These are phyloP conservation scores for Nitzschia inconspicua DNA, from an alignment of 108 stramenopile species.

Conservation along the genomic window DNA sequence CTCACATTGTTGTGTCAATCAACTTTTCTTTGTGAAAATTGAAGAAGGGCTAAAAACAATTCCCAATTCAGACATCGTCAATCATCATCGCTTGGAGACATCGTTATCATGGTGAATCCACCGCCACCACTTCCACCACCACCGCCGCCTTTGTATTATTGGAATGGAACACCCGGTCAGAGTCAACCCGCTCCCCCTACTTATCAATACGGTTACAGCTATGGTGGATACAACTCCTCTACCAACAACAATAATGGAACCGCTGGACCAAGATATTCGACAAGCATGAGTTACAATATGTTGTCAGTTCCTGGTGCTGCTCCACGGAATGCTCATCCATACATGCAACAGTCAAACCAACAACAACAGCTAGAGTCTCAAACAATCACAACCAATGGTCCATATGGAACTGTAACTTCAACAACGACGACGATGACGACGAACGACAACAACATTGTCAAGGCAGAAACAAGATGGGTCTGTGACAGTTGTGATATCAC, in stretches of 20 bases:
- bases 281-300: background rate
- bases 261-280: background rate
- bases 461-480: conserved; percentile 8
- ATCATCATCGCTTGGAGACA: too few relatives aligned
- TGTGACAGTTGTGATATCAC: conserved; percentile 45
- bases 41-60: too few relatives aligned
- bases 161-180: background rate
- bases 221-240: background rate
- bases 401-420: background rate
- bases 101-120: too few relatives aligned
- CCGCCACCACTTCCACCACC: conserved; percentile 26
- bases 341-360: background rate
- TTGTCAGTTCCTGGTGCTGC: background rate
- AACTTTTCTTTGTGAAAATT: too few relatives aligned
- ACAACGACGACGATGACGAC: background rate
- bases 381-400: background rate
- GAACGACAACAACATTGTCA: background rate
- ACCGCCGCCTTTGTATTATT: conserved; percentile 1
- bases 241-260: background rate
- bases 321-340: background rate
- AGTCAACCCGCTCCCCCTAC: background rate
- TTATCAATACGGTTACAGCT: conserved; percentile 2
- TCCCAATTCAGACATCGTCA: too few relatives aligned
- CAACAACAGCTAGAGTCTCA: background rate
- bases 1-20: too few relatives aligned